Conservation (phyloP, 2,329 filamentous ascomycete species). For the Cordyceps militaris region DNA sequence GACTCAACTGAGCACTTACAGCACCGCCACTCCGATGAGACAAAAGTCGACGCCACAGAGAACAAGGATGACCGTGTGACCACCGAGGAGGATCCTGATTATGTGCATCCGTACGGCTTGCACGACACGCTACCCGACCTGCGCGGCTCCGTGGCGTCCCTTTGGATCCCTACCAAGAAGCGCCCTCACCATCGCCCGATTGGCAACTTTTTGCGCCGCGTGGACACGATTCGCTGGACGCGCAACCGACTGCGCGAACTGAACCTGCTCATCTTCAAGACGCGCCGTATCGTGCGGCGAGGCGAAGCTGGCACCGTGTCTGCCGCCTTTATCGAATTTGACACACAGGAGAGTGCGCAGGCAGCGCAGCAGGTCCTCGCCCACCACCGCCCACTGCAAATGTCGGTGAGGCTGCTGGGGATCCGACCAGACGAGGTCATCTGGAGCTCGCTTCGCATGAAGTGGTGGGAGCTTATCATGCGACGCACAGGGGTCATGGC, state of each 20-base stretch:
- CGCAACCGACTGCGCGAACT: constrained; percentile 44
- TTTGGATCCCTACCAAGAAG: constrained; percentile 66
- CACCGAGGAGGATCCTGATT: constrained; percentile 24
- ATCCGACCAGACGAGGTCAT: constrained; percentile 76
- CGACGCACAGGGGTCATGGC: constrained; percentile 61
- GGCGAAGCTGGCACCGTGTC: constrained; percentile 61
- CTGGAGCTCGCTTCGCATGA: constrained; percentile 77
- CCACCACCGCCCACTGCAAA: constrained; percentile 79
- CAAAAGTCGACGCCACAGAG: constrained; percentile 15
- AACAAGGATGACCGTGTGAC: constrained; percentile 11
- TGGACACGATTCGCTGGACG: constrained; percentile 90
- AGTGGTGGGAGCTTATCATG: constrained; percentile 78
- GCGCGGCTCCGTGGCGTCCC: constrained; percentile 53
- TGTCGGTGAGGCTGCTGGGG: constrained; percentile 80
- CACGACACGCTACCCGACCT: constrained; percentile 31
- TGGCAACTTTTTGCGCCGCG: constrained; percentile 71
- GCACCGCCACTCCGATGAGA: constrained; percentile 5
- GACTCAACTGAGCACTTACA: constrained; percentile 7
- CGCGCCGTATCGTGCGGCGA: constrained; percentile 66
- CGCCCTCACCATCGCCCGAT: constrained; percentile 66
- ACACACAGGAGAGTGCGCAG: constrained; percentile 75
- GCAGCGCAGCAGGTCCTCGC: constrained; percentile 78
- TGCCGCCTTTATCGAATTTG: constrained; percentile 88
- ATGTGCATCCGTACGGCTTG: constrained; percentile 32
- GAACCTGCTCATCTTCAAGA: constrained; percentile 45